Conservation (phyloP, 129 eudicot genomes). For the Ambrosia artemisiifolia region DNA sequence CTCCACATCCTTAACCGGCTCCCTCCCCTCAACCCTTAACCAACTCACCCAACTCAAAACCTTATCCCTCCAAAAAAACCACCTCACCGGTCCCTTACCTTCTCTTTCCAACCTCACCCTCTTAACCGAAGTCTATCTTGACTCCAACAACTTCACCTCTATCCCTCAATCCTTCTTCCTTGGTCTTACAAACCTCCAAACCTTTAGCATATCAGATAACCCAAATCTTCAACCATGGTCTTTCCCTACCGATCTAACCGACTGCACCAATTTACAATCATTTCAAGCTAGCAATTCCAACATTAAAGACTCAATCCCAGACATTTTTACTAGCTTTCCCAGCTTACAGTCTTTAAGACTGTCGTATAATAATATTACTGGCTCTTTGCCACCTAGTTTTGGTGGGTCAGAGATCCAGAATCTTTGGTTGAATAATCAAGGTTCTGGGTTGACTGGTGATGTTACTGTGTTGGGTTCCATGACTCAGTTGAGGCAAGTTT, state of each 20-base stretch:
- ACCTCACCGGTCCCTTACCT: conserved; percentile 52
- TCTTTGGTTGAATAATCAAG: conserved; percentile 62
- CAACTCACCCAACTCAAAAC: conserved; percentile 47
- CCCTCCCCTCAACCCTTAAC: conserved; percentile 39
- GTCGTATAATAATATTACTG: conserved; percentile 53
- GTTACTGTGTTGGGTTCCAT: conserved; percentile 47
- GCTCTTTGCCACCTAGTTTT: conserved; percentile 42
- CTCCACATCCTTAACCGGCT: conserved; percentile 45
- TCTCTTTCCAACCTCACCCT: conserved; percentile 43
- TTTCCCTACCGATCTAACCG: conserved; percentile 38
- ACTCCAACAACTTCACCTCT: conserved; percentile 44
- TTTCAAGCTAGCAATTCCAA: conserved; percentile 40
- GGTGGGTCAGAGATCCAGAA: conserved; percentile 39
- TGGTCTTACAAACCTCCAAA: conserved; percentile 42
- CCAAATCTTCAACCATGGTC: conserved; percentile 43
- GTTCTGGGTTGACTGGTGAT: conserved; percentile 37
- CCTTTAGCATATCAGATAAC: conserved; percentile 40
- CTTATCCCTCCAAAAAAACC: conserved; percentile 40
- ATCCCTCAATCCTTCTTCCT: conserved; percentile 35
- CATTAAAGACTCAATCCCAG: conserved; percentile 53
- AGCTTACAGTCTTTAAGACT: conserved; percentile 41
- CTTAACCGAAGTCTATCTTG: conserved; percentile 35
- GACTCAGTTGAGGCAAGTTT: conserved; percentile 54
- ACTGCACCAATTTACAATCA: conserved; percentile 25
- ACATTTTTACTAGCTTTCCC: conserved; percentile 41